These are phyloP conservation scores for Emericellopsis cladophorae DNA, from an alignment of 2,329 filamentous ascomycete genomes.

Conservation along the genomic window DNA sequence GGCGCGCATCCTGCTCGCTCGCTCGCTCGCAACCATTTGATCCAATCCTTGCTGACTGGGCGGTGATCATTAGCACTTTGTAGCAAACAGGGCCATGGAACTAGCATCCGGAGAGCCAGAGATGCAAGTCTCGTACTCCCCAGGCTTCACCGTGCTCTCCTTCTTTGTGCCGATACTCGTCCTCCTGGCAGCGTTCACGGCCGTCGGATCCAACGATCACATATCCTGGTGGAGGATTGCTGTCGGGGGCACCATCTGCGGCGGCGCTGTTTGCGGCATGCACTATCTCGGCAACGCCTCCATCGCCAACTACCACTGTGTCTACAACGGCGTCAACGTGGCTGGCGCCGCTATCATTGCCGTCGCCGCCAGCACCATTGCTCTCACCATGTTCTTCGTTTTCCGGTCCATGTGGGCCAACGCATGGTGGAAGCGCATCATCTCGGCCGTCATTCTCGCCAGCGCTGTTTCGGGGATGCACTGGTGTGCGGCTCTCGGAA, in stretches of 20 bases:
- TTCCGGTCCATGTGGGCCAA: slow-evolving; percentile 66
- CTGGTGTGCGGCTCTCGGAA: slow-evolving; percentile 67
- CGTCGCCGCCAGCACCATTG: slow-evolving; percentile 54
- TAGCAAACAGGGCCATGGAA: slow-evolving; percentile 68
- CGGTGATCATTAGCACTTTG: slow-evolving; percentile 49
- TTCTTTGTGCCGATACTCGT: slow-evolving; percentile 72
- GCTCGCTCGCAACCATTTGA: no score
- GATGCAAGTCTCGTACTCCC: slow-evolving; percentile 63
- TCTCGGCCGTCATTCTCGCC: slow-evolving; percentile 57
- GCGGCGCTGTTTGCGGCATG: slow-evolving; percentile 70
- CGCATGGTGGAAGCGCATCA: slow-evolving; percentile 60
- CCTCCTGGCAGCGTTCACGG: slow-evolving; percentile 58
- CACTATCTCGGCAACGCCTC: slow-evolving; percentile 80
- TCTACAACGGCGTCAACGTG: slow-evolving; percentile 47
- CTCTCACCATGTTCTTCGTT: slow-evolving; percentile 66
- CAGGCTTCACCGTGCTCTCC: slow-evolving; percentile 60
- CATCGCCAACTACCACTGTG: slow-evolving; percentile 61
- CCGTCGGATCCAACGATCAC: slow-evolving; percentile 47
- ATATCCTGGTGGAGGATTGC: slow-evolving; percentile 46
- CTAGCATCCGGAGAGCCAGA: slow-evolving; percentile 48
- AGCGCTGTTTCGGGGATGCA: slow-evolving; percentile 77
- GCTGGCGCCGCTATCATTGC: slow-evolving; percentile 61
- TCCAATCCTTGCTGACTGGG: no score
- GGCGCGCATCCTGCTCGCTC: no score
- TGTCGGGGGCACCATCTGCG: slow-evolving; percentile 56